phyloP scores from a whole-genome alignment of 257 asterid genomes.

The Nicotiana tabacum region DNA sequence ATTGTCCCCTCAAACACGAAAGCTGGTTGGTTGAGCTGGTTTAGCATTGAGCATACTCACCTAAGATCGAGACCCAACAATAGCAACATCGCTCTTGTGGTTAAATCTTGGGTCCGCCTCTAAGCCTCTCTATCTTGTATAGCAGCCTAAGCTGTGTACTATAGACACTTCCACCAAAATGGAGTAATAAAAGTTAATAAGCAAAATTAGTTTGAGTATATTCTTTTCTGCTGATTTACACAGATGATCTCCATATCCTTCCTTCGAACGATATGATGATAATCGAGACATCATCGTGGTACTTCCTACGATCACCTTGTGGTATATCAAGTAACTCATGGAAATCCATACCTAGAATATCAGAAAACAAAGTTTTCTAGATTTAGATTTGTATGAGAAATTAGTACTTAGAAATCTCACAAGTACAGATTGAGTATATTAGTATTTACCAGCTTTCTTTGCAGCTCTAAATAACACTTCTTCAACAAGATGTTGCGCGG shows the following conservation, averaged over 20 bases:
- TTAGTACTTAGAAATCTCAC: background rate
- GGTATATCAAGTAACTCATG: conserved; percentile 81
- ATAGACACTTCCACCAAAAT: background rate
- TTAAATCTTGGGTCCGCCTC: no score
- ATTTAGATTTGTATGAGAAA: background rate
- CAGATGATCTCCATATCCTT: conserved; percentile 86
- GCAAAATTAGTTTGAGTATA: background rate
- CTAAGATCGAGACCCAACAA: no score
- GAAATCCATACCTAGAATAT: conserved; percentile 67
- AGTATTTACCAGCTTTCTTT: conserved; percentile 73
- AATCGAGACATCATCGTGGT: conserved; percentile 85
- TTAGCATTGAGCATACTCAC: no score
- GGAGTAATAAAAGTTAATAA: conserved; percentile 10
- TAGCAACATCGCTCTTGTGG: no score
- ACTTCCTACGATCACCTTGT: conserved; percentile 82
- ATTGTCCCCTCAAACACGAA: no score
- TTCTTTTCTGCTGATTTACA: conserved; percentile 24
- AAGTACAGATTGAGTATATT: background rate
- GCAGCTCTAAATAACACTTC: conserved; percentile 96
- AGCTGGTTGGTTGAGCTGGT: no score
- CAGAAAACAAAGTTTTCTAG: background rate
- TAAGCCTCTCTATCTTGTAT: background rate
- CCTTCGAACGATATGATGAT: conserved; percentile 92
- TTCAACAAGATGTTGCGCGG: conserved; percentile 95
- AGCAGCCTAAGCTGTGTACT: background rate